Conservation (phyloP, 352 stramenopile genomes). For the Phytophthora macrochlamydospora region DNA sequence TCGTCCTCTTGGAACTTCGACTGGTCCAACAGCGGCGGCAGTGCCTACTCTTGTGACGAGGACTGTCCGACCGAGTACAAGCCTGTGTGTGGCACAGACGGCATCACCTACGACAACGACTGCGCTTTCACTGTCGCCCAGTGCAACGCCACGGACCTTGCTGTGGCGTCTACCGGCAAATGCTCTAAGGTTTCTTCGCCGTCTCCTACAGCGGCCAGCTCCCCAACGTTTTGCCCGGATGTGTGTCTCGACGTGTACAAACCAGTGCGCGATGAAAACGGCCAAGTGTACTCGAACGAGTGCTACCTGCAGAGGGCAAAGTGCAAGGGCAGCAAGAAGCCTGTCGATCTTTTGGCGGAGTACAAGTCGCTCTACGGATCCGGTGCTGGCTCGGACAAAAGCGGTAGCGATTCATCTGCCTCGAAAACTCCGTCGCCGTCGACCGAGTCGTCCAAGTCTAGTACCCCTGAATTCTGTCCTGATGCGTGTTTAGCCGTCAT, state of each 20-base stretch:
- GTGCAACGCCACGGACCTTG: too few species aligned
- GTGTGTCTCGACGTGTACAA: slow-evolving; percentile 13
- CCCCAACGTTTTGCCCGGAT: slow-evolving; percentile 8
- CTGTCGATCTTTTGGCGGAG: slow-evolving; percentile 8
- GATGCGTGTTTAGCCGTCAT: slow-evolving; percentile 11
- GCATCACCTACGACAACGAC: too few species aligned
- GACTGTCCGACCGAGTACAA: too few species aligned
- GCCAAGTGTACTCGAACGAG: slow-evolving; percentile 17
- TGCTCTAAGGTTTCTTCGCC: too few species aligned
- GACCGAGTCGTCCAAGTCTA: not conserved
- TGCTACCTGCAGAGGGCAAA: slow-evolving; percentile 18
- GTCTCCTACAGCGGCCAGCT: too few species aligned
- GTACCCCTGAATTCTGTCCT: not conserved
- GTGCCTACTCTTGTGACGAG: too few species aligned
- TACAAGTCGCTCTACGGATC: slow-evolving; percentile 18
- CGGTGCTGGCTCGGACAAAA: not conserved
- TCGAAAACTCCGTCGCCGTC: not conserved
- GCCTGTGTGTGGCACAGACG: too few species aligned
- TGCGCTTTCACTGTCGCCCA: too few species aligned
- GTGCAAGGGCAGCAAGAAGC: slow-evolving; percentile 14
- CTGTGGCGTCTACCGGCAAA: too few species aligned
- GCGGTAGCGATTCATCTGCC: not conserved
- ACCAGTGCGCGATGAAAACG: slow-evolving; percentile 25
- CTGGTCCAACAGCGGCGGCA: too few species aligned
- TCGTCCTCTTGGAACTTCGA: slow-evolving; percentile 1